Conservation (phyloP, 768 basidiomycete species). For the Rhizopogon salebrosus region DNA sequence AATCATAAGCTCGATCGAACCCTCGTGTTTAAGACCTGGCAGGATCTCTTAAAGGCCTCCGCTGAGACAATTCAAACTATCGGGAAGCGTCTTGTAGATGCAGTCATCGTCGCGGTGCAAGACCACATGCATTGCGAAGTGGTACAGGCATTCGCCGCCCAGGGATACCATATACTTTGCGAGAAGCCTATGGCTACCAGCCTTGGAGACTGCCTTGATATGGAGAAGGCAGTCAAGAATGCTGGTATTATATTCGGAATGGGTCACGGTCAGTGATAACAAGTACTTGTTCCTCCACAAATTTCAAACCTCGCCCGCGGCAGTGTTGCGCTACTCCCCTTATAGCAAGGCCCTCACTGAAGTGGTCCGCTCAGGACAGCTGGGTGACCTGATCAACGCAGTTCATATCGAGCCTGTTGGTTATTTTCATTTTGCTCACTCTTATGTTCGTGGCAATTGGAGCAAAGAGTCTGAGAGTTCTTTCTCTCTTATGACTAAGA, state of each 20-base stretch:
- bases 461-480: conserved; percentile 59
- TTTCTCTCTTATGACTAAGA: conserved; percentile 86
- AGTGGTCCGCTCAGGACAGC: conserved; percentile 60
- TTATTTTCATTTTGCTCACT: conserved; percentile 86
- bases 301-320: neutral
- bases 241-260: conserved; percentile 77
- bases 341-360: conserved; percentile 69
- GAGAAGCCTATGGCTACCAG: conserved; percentile 91
- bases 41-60: conserved; percentile 65
- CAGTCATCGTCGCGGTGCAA: conserved; percentile 75
- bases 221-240: conserved; percentile 66
- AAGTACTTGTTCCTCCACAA: neutral
- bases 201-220: conserved; percentile 66
- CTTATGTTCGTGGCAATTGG: conserved; percentile 86
- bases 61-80: conserved; percentile 56
- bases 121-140: conserved; percentile 77
- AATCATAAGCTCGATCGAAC: conserved; percentile 58
- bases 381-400: conserved; percentile 78
- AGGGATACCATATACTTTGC: conserved; percentile 86
- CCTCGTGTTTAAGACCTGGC: conserved; percentile 67
- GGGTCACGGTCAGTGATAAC: conserved; percentile 63
- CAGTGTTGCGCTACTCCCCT: conserved; percentile 85
- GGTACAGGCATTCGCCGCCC: conserved; percentile 65
- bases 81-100: conserved; percentile 75
- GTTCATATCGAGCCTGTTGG: conserved; percentile 86